Base-by-base conservation (phyloP, 306 rosid genomes). In the Malus domestica region DNA sequence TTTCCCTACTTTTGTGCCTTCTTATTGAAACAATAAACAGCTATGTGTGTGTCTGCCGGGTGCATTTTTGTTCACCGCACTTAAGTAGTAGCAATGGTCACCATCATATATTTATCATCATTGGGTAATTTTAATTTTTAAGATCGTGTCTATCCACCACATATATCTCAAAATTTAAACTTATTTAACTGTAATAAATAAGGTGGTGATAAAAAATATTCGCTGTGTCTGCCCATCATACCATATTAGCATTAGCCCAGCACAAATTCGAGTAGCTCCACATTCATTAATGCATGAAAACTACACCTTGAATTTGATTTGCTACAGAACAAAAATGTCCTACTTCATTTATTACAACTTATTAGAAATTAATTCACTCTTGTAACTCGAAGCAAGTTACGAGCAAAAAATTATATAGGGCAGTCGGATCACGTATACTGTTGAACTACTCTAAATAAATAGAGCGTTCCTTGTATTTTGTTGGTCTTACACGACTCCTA, bases 1-100 rank as follows among this genome's bases (percentile, higher is more conserved):
- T 85, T 87, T 87, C 73, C 44, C 64, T 81, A 54, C 89, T 77
- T 85, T 45, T 83, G 12, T 67, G 73, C 61, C 77, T 76, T 82
- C 64, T 83, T 51, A 70, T 72, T 38, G 74, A 68, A 66, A 85
- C 40, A 6, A 6, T 35, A 67, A 69, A 85, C 81, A 76, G 76
- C 71, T 78, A 11, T 71, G 74, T 66, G 76, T 85, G 40, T 35
- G 9, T 33, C 2, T 35, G 9, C 2, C 2, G 8, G 40, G 9
- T 0, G 9, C 10, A 38, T 38, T 38, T 38, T 38, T 7, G 2
- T 7, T 38, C 40, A 35, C 40, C 40, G 2, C 9, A 35, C 42
- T 38, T 2, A 38, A 38, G 0, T 38, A 38, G 2, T 38, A 8
- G 2, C 7, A 38, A 38, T 38, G 42, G 2, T 35, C 8, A 35